Conservation (phyloP, 331 rosid species). For the Arachis monticola region DNA sequence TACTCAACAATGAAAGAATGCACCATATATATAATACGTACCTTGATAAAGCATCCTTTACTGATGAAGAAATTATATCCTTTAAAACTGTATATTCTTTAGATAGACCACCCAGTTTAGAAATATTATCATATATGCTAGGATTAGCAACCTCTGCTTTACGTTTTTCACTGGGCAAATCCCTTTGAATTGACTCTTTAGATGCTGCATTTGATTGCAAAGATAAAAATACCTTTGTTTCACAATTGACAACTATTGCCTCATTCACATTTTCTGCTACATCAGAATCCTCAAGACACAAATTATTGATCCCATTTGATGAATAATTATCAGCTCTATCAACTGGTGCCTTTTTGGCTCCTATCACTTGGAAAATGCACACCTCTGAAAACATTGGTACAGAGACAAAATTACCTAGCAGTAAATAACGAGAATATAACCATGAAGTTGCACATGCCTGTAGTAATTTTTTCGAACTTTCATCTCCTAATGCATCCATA, state of each 20-base stretch:
- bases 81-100: constrained; percentile 73
- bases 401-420: constrained; percentile 71
- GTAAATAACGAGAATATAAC: constrained; percentile 68
- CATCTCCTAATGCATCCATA: constrained; percentile 59
- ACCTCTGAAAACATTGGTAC: constrained; percentile 65
- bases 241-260: constrained; percentile 58
- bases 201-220: constrained; percentile 52
- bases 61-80: constrained; percentile 67
- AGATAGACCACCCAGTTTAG: constrained; percentile 82
- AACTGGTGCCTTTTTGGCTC: constrained; percentile 50
- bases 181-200: constrained; percentile 45
- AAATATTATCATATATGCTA: constrained; percentile 32
- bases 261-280: constrained; percentile 37
- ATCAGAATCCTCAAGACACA: constrained; percentile 47
- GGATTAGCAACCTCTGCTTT: constrained; percentile 44
- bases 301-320: constrained; percentile 39
- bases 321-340: constrained; percentile 37
- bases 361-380: constrained; percentile 60
- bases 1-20: constrained; percentile 19
- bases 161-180: constrained; percentile 43
- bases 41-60: constrained; percentile 64
- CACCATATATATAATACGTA: constrained; percentile 44
- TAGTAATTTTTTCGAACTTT: constrained; percentile 57
- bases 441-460: constrained; percentile 57
- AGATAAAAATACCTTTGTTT: constrained; percentile 62